Evolutionary conservation across 208 protist genomes (phyloP), one percentile per base, ranked within the genome.

Genomic region (Crithidia sp.): DNA sequence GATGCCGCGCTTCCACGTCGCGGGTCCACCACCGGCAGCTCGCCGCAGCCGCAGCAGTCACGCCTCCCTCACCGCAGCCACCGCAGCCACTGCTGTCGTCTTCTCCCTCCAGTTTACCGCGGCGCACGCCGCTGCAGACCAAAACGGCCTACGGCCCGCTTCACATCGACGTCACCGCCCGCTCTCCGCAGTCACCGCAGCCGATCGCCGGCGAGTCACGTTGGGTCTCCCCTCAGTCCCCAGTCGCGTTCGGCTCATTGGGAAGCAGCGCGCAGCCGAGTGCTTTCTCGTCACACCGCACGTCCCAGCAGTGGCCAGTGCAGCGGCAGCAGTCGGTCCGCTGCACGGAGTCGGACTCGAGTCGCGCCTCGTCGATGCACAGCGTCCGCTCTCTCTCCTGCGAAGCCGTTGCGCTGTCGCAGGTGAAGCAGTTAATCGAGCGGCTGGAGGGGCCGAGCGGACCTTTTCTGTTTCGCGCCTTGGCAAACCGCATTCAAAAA

Each of bases 351-450:
- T 73, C 74, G n/a, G 61, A 28, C 41, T 79, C 74, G n/a, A 79
- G 74, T 41, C 66, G 74, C 14, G 67, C 50, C 17, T 79, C 67
- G 36, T 79, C 74, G 3, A 59, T 41, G 52, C 73, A 68, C 73
- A 78, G 73, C 52, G 44, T 54, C n/a, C 66, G 59, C 8, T 78
- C 73, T 5, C 13, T 60, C 6, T 72, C 74, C 37, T 19, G 54
- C 9, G 54, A 56, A 45, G 45, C 52, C 44, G 52, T 44, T 17
- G 52, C 58, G 13, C 74, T 73, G 55, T 36, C 60, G 16, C 49
- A 43, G 5, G 67, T 64, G 52, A 67, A 55, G 60, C 53, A 36
- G 19, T 49, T 57, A 13, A 67, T 79, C 14, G 41, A 55, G 28
- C 66, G 53, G 49, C 54, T 79, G 19, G 67, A 79, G 45, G 74